Base-by-base conservation (phyloP, 1,139 yeast species). In the Geotrichum klebahnii region DNA sequence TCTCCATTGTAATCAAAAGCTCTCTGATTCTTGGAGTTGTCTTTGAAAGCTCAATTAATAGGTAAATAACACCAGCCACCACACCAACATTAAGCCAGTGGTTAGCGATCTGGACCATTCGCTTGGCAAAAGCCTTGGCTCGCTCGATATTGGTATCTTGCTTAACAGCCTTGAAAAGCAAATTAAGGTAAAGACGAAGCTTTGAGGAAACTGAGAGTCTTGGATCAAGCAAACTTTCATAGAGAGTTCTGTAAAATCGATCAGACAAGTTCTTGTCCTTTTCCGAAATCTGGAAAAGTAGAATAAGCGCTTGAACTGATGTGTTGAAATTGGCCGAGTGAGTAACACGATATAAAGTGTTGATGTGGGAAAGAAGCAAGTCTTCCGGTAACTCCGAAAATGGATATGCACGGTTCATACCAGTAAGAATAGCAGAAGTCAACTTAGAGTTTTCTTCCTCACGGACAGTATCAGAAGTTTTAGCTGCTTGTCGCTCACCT, bases 401-500 rank as follows among this genome's bases (percentile, higher is more conserved):
- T 52, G 98, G 97, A 75, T 87, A 90, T 0, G 98, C 94, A 70
- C 99, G 84, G 67, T 94, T 94, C 55, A 92, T 79, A 57, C 99
- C 99, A 1, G 98, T 89, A 57, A 92, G 78, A 54, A 94, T 78
- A 19, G 96, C 97, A 32, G 96, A 83, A 60, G 90, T 88, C 60
- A 92, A 72, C 63, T 87, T 86, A 39, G 95, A 78, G 61, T 82
- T 85, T 62, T 83, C 86, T 63, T 92, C 97, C 65, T 88, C 96
- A 42, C 82, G 68, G 3, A 85, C 73, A 59, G 86, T 95, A 47
- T 73, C 75, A 53, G 81, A 83, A 14, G 88, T 75, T 66, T 86
- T 86, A 44, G 74, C 80, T 48, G 73, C 78, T 42, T 71, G 74
- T 65, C 84, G 81, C 59, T 78, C 79, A 44, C 97, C 96, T 61